Percentiles rank a stretch among this genome's conserved stretches.
Conservation (phyloP, 192 early-diverging fungal species). For the Powellomyces hirtus region DNA sequence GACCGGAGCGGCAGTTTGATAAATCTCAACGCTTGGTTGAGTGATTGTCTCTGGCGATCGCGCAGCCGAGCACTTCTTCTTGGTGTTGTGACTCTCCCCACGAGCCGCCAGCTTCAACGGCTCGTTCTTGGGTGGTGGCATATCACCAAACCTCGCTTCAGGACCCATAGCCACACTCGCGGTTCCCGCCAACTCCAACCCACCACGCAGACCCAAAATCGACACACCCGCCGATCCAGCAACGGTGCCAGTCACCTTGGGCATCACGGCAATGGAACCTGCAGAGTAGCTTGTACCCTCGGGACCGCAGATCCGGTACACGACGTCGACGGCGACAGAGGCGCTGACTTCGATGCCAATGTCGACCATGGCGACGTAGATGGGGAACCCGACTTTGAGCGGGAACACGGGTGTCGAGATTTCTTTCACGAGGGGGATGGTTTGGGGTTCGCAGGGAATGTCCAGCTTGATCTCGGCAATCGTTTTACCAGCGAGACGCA, state of each 20-base stretch:
- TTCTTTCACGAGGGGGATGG: not conserved
- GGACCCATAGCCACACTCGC: not conserved
- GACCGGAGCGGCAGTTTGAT: no score
- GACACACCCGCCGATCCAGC: not conserved
- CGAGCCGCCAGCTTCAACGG: not conserved
- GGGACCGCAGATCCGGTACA: not conserved
- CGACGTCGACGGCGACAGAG: not conserved
- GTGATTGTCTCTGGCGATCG: no score
- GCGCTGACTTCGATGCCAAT: not conserved
- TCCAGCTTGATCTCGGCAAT: not conserved
- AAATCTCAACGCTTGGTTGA: no score
- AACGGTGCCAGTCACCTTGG: not conserved
- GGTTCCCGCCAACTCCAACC: not conserved
- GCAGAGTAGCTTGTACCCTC: not conserved
- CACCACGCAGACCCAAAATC: not conserved
- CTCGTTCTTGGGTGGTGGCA: not conserved
- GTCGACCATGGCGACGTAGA: not conserved
- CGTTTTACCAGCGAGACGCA: not conserved
- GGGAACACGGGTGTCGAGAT: not conserved
- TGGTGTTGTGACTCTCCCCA: no score
- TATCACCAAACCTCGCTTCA: not conserved
- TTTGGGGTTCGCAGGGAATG: not conserved
- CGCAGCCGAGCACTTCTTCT: no score
- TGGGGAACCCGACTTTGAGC: not conserved
- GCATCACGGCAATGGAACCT: not conserved